Conservation (phyloP, 2,329 filamentous ascomycete species). For the Elsinoe batatas region DNA sequence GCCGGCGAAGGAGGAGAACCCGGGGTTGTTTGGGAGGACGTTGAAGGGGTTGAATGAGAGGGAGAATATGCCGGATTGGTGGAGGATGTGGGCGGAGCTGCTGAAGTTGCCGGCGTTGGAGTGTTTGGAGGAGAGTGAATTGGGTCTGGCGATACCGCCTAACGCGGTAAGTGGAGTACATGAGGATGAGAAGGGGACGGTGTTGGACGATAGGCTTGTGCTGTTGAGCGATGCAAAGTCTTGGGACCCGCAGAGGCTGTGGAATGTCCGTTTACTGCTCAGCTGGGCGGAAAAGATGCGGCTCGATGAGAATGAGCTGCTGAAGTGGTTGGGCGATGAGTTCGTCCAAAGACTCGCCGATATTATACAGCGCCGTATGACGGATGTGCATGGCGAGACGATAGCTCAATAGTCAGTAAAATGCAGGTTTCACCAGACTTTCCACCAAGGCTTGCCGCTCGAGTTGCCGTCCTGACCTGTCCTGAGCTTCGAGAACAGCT, state of each 20-base stretch:
- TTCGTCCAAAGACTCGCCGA: constrained; percentile 47
- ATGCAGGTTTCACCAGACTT: constrained; percentile 24
- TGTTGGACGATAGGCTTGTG: constrained; percentile 63
- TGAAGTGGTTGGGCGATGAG: constrained; percentile 45
- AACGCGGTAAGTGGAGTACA: constrained; percentile 35
- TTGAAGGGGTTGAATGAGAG: constrained; percentile 60
- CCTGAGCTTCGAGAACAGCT: constrained; percentile 24
- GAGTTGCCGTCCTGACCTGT: constrained; percentile 15
- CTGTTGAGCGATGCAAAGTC: constrained; percentile 38
- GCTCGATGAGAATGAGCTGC: background rate
- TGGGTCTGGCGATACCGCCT: constrained; percentile 32
- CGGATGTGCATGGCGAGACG: background rate
- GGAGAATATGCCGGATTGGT: constrained; percentile 21
- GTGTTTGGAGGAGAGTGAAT: constrained; percentile 55
- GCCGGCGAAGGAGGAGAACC: constrained; percentile 43
- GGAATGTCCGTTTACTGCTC: constrained; percentile 55
- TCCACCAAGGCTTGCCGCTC: constrained; percentile 25
- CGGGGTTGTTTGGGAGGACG: constrained; percentile 54
- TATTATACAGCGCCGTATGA: constrained; percentile 34
- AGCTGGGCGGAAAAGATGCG: constrained; percentile 49
- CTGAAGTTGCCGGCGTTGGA: constrained; percentile 51
- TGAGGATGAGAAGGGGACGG: constrained; percentile 46
- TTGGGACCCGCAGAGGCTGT: constrained; percentile 46
- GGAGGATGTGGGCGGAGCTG: constrained; percentile 59
- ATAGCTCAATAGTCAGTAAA: background rate